These are phyloP conservation scores for Phalaenopsis equestris DNA, from an alignment of 106 monocot species.

Conservation along the genomic window DNA sequence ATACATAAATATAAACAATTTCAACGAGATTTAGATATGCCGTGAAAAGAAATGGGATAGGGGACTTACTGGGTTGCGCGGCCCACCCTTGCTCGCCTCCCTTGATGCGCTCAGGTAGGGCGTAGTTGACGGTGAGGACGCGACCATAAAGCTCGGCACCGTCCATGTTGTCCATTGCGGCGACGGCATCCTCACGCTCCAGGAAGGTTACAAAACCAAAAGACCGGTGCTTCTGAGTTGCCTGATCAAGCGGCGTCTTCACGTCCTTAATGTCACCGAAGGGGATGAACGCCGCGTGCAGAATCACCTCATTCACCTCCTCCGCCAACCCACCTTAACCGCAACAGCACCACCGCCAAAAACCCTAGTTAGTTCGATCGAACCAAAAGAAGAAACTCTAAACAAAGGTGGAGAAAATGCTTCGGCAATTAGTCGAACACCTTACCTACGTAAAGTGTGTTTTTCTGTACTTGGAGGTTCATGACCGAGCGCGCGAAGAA, in stretches of 20 bases:
- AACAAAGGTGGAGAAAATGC: neutral
- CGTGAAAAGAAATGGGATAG: neutral
- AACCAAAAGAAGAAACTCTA: neutral
- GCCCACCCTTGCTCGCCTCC: constrained; percentile 96
- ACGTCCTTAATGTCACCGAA: constrained; percentile 99
- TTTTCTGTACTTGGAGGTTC: constrained; percentile 56
- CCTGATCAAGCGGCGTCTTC: constrained; percentile 94
- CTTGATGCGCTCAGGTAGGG: constrained; percentile 90
- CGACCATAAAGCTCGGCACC: constrained; percentile 85
- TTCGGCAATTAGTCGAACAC: neutral
- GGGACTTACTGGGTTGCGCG: constrained; percentile 63
- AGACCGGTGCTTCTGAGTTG: constrained; percentile 98
- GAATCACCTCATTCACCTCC: constrained; percentile 88
- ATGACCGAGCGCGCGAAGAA: neutral
- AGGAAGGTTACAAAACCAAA: constrained; percentile 98
- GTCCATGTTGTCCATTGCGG: constrained; percentile 99
- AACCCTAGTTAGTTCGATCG: neutral
- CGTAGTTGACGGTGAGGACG: constrained; percentile 88
- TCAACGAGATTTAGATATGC: neutral
- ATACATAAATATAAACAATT: neutral
- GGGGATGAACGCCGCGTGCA: constrained; percentile 92
- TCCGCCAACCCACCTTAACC: constrained; percentile 69
- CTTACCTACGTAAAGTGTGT: constrained; percentile 83
- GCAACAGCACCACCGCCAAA: neutral
- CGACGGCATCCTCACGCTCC: constrained; percentile 87